Percentiles rank a stretch among this genome's conserved stretches.
These are phyloP conservation scores for Rickenella mellea DNA, from an alignment of 768 basidiomycete genomes.

Conservation along the genomic window DNA sequence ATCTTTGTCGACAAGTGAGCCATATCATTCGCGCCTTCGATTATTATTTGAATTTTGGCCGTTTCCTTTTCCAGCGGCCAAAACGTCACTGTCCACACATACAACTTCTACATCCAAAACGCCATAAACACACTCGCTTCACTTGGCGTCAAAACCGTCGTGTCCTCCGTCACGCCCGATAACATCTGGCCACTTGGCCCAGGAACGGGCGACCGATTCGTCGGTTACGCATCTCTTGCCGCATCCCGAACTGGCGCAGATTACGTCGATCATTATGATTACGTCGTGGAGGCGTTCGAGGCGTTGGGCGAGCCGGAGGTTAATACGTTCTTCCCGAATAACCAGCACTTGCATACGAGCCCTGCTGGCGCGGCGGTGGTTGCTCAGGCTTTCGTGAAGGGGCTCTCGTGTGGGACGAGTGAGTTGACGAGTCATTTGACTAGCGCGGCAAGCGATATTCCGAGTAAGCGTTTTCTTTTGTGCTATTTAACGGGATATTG, in stretches of 20 bases:
- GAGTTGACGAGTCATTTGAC: too few relatives aligned
- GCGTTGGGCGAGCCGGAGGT: constrained; percentile 27
- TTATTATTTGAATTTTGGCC: neutral
- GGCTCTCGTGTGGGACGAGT: constrained; percentile 31
- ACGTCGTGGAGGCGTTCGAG: constrained; percentile 33
- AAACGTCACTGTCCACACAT: constrained; percentile 31
- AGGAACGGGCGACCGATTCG: too few relatives aligned
- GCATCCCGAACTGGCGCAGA: constrained; percentile 26
- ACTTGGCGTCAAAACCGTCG: constrained; percentile 39
- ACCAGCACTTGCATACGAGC: constrained; percentile 38
- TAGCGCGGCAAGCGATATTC: too few relatives aligned
- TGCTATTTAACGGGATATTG: too few relatives aligned
- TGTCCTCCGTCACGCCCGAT: constrained; percentile 38
- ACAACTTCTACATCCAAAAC: constrained; percentile 36
- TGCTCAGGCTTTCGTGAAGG: constrained; percentile 38
- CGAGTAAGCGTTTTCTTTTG: too few relatives aligned
- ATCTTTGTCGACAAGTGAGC: constrained; percentile 2
- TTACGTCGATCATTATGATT: constrained; percentile 38
- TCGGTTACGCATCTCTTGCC: constrained; percentile 31
- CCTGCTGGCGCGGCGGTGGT: constrained; percentile 36
- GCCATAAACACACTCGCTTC: constrained; percentile 30
- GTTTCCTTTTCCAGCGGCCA: constrained; percentile 21
- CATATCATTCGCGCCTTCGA: neutral
- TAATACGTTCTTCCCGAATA: constrained; percentile 32
- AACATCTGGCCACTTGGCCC: too few relatives aligned